Evolutionary conservation across 2,329 filamentous ascomycete species (phyloP).

Genomic region (Hypoxylon sp.): DNA sequence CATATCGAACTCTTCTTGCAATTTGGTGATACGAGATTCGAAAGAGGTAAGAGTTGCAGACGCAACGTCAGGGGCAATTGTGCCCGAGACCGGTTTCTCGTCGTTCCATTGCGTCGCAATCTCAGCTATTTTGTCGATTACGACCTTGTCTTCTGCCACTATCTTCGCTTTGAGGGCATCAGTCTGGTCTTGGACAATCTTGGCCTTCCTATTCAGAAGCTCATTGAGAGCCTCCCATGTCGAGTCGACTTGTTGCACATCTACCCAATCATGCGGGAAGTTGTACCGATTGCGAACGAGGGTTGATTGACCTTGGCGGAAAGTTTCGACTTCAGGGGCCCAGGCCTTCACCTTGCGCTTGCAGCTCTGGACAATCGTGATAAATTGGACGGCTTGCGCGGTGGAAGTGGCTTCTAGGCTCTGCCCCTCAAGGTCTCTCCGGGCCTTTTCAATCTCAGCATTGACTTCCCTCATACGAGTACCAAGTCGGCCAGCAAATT

Average conservation of each 20-base stretch:
- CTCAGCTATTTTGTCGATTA: constrained; percentile 88
- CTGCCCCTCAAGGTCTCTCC: constrained; percentile 90
- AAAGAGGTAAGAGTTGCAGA: constrained; percentile 85
- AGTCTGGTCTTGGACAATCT: constrained; percentile 95
- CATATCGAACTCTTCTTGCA: constrained; percentile 91
- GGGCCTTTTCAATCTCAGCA: constrained; percentile 89
- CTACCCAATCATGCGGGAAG: constrained; percentile 92
- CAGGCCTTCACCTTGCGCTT: constrained; percentile 93
- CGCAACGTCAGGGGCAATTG: constrained; percentile 89
- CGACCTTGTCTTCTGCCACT: constrained; percentile 89
- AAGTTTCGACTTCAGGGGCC: constrained; percentile 96
- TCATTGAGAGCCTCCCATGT: constrained; percentile 96
- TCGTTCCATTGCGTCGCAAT: constrained; percentile 91
- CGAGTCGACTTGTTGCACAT: constrained; percentile 94
- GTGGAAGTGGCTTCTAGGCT: constrained; percentile 95
- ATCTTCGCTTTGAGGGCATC: constrained; percentile 97
- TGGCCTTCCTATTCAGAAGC: constrained; percentile 89
- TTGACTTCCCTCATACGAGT: constrained; percentile 93
- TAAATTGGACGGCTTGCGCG: constrained; percentile 96
- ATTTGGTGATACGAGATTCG: constrained; percentile 83
- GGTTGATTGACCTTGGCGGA: constrained; percentile 94
- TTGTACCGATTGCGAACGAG: constrained; percentile 93
- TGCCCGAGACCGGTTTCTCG: constrained; percentile 96
- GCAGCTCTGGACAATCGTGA: constrained; percentile 96
- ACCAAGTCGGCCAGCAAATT: constrained; percentile 90